phyloP scores from a whole-genome alignment of 2,329 filamentous ascomycete genomes.

The Colletotrichum sublineola region DNA sequence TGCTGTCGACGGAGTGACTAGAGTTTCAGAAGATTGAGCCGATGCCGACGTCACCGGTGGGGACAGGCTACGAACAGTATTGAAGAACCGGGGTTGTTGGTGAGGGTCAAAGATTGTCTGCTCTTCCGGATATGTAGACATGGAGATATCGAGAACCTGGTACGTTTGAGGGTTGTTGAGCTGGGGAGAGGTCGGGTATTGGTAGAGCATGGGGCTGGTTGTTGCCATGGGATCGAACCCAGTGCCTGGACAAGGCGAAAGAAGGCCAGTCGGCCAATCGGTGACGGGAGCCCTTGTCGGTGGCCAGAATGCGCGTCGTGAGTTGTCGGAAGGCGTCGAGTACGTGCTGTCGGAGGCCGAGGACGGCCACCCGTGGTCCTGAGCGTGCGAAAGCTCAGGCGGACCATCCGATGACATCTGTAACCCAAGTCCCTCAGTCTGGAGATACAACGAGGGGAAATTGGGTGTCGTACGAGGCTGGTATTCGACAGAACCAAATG shows the following conservation, averaged over 20 bases:
- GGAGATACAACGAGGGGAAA: slow-evolving; percentile 36
- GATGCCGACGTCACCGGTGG: slow-evolving; percentile 59
- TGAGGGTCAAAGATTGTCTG: slow-evolving; percentile 52
- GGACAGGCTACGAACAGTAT: slow-evolving; percentile 64
- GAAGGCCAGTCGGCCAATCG: slow-evolving; percentile 50
- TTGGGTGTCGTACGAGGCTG: slow-evolving; percentile 42
- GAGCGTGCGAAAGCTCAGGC: slow-evolving; percentile 44
- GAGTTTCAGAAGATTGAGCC: slow-evolving; percentile 62
- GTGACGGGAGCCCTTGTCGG: slow-evolving; percentile 46
- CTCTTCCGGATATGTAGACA: slow-evolving; percentile 55
- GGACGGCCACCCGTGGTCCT: slow-evolving; percentile 58
- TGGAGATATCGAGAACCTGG: slow-evolving; percentile 51
- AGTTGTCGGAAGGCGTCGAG: slow-evolving; percentile 60
- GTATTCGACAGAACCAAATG: slow-evolving; percentile 36
- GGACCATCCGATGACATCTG: slow-evolving; percentile 31
- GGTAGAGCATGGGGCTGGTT: slow-evolving; percentile 47
- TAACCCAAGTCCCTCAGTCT: slow-evolving; percentile 37
- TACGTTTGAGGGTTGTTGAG: slow-evolving; percentile 49
- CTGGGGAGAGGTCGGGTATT: slow-evolving; percentile 48
- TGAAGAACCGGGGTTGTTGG: slow-evolving; percentile 54
- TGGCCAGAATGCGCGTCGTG: slow-evolving; percentile 45
- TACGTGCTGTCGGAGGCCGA: slow-evolving; percentile 63
- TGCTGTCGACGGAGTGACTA: slow-evolving; percentile 61
- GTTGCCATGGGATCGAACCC: slow-evolving; percentile 48
- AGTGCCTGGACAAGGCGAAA: slow-evolving; percentile 47